Conservation (phyloP, 192 early-diverging fungal genomes). For the Entrophospora sp. region DNA sequence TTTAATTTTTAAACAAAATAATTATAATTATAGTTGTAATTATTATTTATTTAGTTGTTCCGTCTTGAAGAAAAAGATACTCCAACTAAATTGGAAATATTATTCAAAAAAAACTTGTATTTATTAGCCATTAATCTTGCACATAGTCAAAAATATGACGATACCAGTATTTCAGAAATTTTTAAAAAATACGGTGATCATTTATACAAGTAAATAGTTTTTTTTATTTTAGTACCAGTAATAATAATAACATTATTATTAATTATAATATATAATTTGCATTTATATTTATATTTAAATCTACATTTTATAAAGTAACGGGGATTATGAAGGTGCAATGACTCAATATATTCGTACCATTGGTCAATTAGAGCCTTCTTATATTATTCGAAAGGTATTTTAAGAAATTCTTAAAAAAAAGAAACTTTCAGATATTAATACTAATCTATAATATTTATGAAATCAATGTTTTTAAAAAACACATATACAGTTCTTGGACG, state of each 20-base stretch:
- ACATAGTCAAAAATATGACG: constrained; percentile 70
- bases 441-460: too few species aligned
- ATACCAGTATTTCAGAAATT: constrained; percentile 80
- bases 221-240: too few species aligned
- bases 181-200: constrained; percentile 92
- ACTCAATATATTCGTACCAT: constrained; percentile 87
- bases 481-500: constrained; percentile 55
- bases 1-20: background rate
- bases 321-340: constrained; percentile 87
- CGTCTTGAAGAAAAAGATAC: constrained; percentile 84
- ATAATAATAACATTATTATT: too few species aligned
- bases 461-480: too few species aligned
- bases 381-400: constrained; percentile 88
- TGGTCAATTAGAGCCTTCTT: constrained; percentile 87
- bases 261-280: too few species aligned
- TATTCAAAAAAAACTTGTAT: constrained; percentile 88
- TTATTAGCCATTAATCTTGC: constrained; percentile 80
- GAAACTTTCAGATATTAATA: too few species aligned
- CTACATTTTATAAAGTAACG: constrained; percentile 34
- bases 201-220: constrained; percentile 61
- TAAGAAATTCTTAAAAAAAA: background rate
- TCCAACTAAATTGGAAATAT: constrained; percentile 73
- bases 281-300: too few species aligned
- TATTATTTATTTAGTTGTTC: constrained; percentile 45
- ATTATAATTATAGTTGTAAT: background rate